Evolutionary conservation across 2,329 filamentous ascomycete genomes (phyloP).

Genomic region (Neopestalotiopsis sp.): DNA sequence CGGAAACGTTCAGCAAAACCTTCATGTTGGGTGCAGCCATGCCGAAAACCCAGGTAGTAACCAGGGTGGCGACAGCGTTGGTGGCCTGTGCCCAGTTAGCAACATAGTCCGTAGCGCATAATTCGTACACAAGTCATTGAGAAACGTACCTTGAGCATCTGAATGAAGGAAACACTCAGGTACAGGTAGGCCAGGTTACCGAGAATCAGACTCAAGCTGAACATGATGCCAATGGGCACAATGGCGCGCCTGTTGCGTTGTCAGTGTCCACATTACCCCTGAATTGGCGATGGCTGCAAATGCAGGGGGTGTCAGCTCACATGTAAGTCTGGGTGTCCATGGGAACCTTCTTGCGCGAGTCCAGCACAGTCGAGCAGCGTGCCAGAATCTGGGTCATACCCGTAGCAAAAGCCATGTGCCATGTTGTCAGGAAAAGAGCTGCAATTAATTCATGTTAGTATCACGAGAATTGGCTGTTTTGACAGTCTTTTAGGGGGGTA

Average conservation of each 20-base stretch:
- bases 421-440: constrained; percentile 69
- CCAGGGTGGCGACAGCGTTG: constrained; percentile 70
- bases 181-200: constrained; percentile 74
- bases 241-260: constrained; percentile 53
- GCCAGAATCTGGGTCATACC: constrained; percentile 70
- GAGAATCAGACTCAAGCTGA: constrained; percentile 70
- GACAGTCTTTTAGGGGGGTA: background rate
- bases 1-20: constrained; percentile 54
- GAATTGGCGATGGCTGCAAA: constrained; percentile 1
- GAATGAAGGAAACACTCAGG: constrained; percentile 72
- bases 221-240: constrained; percentile 70
- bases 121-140: background rate
- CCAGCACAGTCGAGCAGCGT: constrained; percentile 66
- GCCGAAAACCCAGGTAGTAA: constrained; percentile 66
- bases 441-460: background rate
- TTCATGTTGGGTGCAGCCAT: constrained; percentile 54
- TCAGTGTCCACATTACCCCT: background rate
- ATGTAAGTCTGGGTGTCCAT: constrained; percentile 69
- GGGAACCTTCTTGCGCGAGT: constrained; percentile 66
- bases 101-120: constrained; percentile 27
- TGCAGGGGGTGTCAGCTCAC: constrained; percentile 20
- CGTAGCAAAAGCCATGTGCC: constrained; percentile 72
- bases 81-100: constrained; percentile 52
- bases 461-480: background rate
- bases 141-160: constrained; percentile 66